phyloP scores from a whole-genome alignment of 2,329 filamentous ascomycete genomes.

The Akanthomyces muscarius region DNA sequence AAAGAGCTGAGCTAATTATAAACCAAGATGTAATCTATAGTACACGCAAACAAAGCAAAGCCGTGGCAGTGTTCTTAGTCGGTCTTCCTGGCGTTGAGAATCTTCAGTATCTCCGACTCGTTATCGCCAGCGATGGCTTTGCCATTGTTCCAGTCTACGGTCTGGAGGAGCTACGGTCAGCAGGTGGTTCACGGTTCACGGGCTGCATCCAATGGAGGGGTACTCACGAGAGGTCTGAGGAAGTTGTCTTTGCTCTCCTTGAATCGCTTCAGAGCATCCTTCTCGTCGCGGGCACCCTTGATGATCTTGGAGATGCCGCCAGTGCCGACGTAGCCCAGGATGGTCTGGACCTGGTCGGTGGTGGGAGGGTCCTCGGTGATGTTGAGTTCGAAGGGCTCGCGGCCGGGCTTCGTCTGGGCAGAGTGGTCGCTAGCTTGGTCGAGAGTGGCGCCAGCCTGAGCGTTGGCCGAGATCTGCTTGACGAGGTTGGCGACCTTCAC shows the following conservation, averaged over 20 bases:
- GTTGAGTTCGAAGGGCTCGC: constrained; percentile 78
- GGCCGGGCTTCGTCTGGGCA: constrained; percentile 50
- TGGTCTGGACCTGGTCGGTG: constrained; percentile 73
- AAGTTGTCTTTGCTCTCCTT: constrained; percentile 67
- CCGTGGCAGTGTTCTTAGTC: background rate
- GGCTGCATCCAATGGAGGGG: background rate
- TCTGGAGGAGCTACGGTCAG: constrained; percentile 30
- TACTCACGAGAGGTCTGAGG: constrained; percentile 69
- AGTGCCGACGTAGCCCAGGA: constrained; percentile 74
- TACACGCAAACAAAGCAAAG: constrained; percentile 19
- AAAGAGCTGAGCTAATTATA: constrained; percentile 9
- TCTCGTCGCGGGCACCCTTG: constrained; percentile 66
- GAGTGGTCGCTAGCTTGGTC: constrained; percentile 69
- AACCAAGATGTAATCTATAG: constrained; percentile 13
- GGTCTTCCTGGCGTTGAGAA: constrained; percentile 58
- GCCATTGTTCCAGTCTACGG: constrained; percentile 93
- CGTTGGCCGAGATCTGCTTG: constrained; percentile 72
- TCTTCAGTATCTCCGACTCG: constrained; percentile 83
- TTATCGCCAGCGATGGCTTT: constrained; percentile 72
- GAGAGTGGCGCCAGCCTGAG: constrained; percentile 62
- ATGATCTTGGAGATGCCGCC: constrained; percentile 60
- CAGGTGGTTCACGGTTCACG: background rate
- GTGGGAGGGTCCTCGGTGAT: constrained; percentile 79
- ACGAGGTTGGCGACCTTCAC: constrained; percentile 69
- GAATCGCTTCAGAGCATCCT: constrained; percentile 76